Base-by-base conservation (phyloP, 2,329 filamentous ascomycete genomes). In the Aureobasidium sp. region DNA sequence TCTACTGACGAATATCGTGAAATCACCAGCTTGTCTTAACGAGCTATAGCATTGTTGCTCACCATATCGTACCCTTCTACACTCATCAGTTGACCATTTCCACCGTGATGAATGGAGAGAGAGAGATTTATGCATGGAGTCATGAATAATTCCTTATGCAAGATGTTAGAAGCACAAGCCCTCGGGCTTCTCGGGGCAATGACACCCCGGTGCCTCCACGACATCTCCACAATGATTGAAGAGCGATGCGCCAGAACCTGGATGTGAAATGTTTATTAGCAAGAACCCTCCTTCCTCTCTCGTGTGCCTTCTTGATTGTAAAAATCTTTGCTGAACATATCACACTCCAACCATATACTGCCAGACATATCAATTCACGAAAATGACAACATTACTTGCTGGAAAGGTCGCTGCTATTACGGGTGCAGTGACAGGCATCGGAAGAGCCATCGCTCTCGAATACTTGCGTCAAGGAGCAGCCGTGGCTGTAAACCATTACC, bases 381-480 rank as follows among this genome's bases (percentile, higher is more conserved):
- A 21, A 21, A 59, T 54, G 48, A 44, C 55, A 13, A 32, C 57
- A 11, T 57, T 65, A n/a, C 66, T 70, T 13, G 61, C 67, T 14
- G 83, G 82, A 72, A 93, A 92, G 74, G 87, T 85, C 14, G 89
- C 89, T 74, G 88, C 90, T 73, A 90, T 95, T 69, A 94, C 90
- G 0, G 90, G 90, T 65, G 90, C 88, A 61, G 86, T 87, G 3
- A 93, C 89, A 1, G 90, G 90, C 59, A 94, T 94, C 68, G 90
- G 90, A 57, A 83, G 88, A 64, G 90, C 89, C 67, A 93, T 94
- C 65, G 84, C 86, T 50, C 81, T 93, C 57, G 86, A 85, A 68
- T 93, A 88, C 72, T 77, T 91, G 58, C 78, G 81, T 2, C 88
- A 92, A 68, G 90, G 90, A 66, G 87, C 86, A 68, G 82, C 83